These are phyloP conservation scores for Tilletia walkeri DNA, from an alignment of 1,284 basidiomycete species.

Conservation along the genomic window DNA sequence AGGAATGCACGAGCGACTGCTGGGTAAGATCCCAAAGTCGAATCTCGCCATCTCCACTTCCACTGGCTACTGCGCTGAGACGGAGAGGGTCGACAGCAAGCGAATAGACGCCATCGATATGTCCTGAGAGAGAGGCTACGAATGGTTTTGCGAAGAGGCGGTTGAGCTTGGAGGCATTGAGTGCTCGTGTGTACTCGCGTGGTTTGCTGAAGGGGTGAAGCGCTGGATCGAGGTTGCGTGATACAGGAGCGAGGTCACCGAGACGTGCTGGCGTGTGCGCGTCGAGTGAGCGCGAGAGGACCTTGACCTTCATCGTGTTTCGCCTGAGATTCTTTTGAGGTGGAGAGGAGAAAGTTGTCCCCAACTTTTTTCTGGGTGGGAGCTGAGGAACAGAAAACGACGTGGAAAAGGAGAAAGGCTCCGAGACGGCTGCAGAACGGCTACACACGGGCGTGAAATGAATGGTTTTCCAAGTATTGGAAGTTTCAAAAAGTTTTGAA, in stretches of 20 bases:
- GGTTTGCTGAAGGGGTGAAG: conserved; percentile 91
- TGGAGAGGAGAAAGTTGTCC: neutral
- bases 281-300: conserved; percentile 78
- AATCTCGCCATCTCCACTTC: conserved; percentile 92
- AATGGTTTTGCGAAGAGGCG: conserved; percentile 97
- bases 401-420: too few species aligned
- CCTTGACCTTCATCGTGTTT: conserved; percentile 70
- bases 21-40: conserved; percentile 82
- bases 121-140: conserved; percentile 83
- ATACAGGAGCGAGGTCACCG: conserved; percentile 80
- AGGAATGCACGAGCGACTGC: conserved; percentile 67
- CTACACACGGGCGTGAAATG: too few species aligned
- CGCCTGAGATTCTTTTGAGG: neutral
- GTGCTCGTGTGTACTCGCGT: conserved; percentile 85
- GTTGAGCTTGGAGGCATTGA: conserved; percentile 95
- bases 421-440: too few species aligned
- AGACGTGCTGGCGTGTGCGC: conserved; percentile 64
- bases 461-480: too few species aligned
- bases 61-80: conserved; percentile 81
- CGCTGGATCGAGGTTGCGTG: conserved; percentile 86
- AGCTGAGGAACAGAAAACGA: too few species aligned
- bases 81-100: conserved; percentile 75
- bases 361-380: too few species aligned
- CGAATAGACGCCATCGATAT: conserved; percentile 91
- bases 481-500: too few species aligned